Conservation (phyloP, 1,284 basidiomycete species). For the Marasmius sp. region DNA sequence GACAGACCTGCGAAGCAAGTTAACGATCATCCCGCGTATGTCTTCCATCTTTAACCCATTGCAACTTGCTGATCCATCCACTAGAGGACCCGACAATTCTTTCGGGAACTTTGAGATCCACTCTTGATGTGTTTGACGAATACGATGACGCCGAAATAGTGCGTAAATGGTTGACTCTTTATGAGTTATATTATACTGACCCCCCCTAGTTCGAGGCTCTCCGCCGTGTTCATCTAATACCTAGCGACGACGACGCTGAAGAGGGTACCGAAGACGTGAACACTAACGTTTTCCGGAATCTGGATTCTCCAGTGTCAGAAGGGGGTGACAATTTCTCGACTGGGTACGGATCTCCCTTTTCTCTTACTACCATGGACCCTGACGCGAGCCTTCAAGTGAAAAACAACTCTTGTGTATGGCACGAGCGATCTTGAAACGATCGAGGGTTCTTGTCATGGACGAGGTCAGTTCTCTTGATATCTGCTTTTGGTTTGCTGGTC, state of each 20-base stretch:
- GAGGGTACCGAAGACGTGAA: slow-evolving; percentile 64
- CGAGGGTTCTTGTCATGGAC: slow-evolving; percentile 80
- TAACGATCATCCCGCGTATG: slow-evolving; percentile 93
- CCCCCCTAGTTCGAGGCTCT: slow-evolving; percentile 76
- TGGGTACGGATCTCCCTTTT: slow-evolving; percentile 49
- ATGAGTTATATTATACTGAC: background rate
- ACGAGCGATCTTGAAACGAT: slow-evolving; percentile 75
- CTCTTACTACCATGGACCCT: slow-evolving; percentile 2
- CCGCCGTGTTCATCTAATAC: slow-evolving; percentile 84
- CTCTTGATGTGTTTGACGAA: slow-evolving; percentile 89
- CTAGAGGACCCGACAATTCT: slow-evolving; percentile 88
- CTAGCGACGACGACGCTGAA: slow-evolving; percentile 51
- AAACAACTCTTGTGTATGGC: slow-evolving; percentile 87
- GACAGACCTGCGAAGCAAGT: slow-evolving; percentile 78
- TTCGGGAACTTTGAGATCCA: slow-evolving; percentile 83
- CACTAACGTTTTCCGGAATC: slow-evolving; percentile 81
- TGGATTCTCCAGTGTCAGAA: slow-evolving; percentile 84
- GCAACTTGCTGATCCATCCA: background rate
- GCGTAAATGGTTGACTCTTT: slow-evolving; percentile 22
- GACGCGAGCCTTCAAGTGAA: slow-evolving; percentile 46
- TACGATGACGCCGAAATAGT: slow-evolving; percentile 87
- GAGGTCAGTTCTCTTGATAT: slow-evolving; percentile 53
- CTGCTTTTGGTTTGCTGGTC: slow-evolving; percentile 11
- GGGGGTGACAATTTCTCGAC: slow-evolving; percentile 94
- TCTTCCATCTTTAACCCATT: slow-evolving; percentile 6